Evolutionary conservation across 345 rosid genomes (phyloP).

Genomic region (Adansonia digitata): DNA sequence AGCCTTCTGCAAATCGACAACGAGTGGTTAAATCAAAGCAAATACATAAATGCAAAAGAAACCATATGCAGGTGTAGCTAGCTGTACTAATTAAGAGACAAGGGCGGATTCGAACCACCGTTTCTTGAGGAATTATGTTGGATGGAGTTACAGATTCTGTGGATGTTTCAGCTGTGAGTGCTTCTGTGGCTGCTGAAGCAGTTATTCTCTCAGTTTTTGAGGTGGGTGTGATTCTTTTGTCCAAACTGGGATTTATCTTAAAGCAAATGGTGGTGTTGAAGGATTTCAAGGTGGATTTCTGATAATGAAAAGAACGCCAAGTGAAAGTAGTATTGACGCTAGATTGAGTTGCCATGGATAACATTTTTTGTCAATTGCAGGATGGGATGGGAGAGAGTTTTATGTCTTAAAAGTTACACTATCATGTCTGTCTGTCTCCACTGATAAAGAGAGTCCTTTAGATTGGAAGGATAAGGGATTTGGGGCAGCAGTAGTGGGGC

Average conservation of each 20-base stretch:
- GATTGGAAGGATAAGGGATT: conserved; percentile 37
- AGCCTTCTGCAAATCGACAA: conserved; percentile 25
- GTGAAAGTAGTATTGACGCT: conserved; percentile 20
- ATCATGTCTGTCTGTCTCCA: not conserved
- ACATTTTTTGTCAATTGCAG: conserved; percentile 28
- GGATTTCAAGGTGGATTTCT: conserved; percentile 14
- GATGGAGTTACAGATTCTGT: conserved; percentile 14
- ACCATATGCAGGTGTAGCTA: not conserved
- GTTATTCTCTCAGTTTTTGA: conserved; percentile 30
- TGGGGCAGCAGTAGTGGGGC: conserved; percentile 13
- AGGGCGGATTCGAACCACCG: conserved; percentile 21
- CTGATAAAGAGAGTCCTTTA: conserved; percentile 17
- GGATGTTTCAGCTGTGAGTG: conserved; percentile 35
- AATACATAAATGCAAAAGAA: not conserved
- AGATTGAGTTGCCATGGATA: conserved; percentile 42
- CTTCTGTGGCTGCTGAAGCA: conserved; percentile 42
- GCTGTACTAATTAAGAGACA: not conserved
- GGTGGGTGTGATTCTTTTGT: conserved; percentile 22
- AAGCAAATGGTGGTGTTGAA: conserved; percentile 10
- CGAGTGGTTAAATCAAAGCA: not conserved
- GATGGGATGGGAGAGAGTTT: not conserved
- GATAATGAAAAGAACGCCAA: conserved; percentile 17
- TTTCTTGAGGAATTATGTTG: conserved; percentile 21
- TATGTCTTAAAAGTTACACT: not conserved
- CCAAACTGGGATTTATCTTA: conserved; percentile 1